Conservation (phyloP, 441 rosid species). For the Eruca vesicaria region DNA sequence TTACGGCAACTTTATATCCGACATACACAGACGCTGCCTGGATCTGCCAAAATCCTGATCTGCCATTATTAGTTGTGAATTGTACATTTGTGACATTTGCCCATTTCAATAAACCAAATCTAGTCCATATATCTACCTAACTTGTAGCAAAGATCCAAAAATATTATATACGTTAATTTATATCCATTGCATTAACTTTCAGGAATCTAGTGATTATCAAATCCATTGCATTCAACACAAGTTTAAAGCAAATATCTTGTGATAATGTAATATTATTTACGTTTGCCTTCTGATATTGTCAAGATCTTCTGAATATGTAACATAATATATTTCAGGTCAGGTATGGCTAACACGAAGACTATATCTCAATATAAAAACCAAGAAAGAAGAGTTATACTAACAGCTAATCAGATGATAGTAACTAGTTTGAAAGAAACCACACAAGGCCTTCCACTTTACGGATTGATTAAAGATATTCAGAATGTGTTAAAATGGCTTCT, state of each 20-base stretch:
- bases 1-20: no score
- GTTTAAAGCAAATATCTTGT: slow-evolving; percentile 1
- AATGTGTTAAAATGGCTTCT: slow-evolving; percentile 69
- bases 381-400: not conserved
- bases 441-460: not conserved
- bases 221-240: not conserved
- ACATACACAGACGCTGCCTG: no score
- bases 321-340: not conserved
- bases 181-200: not conserved
- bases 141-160: not conserved
- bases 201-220: not conserved
- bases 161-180: not conserved
- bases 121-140: not conserved
- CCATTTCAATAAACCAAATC: not conserved
- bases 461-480: slow-evolving; percentile 24
- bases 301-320: slow-evolving; percentile 2
- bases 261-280: not conserved
- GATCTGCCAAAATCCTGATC: no score
- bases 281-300: slow-evolving; percentile 1
- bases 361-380: slow-evolving; percentile 6
- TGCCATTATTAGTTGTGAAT: no score
- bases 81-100: not conserved
- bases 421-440: slow-evolving; percentile 20
- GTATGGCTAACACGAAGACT: not conserved
- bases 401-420: not conserved